These are phyloP conservation scores for Leucosporidium scottii DNA, from an alignment of 768 basidiomycete species.

Conservation along the genomic window DNA sequence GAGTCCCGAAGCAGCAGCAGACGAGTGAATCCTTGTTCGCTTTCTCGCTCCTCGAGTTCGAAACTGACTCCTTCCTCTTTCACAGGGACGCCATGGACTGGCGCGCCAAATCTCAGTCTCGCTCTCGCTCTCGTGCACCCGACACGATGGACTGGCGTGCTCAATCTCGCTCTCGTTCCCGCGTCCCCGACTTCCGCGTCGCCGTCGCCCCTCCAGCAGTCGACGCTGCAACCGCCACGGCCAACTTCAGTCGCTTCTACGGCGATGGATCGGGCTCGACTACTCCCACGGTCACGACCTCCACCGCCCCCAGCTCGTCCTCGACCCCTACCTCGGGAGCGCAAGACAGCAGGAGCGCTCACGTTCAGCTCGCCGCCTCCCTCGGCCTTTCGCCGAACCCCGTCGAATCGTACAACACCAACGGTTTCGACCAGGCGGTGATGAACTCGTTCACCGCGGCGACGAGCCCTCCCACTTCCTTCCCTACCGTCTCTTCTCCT, in stretches of 20 bases:
- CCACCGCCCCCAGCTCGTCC: no score
- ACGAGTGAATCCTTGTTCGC: slow-evolving; percentile 39
- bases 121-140: slow-evolving; percentile 34
- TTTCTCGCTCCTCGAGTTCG: slow-evolving; percentile 29
- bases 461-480: not conserved
- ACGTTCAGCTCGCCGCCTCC: slow-evolving; percentile 20
- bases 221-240: slow-evolving; percentile 18
- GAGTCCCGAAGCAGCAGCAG: slow-evolving; percentile 12
- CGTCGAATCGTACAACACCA: not conserved
- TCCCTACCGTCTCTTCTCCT: not conserved
- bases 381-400: slow-evolving; percentile 25
- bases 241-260: slow-evolving; percentile 31
- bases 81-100: slow-evolving; percentile 38
- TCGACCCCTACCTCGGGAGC: no score
- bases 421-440: not conserved
- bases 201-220: slow-evolving; percentile 17
- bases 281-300: not conserved
- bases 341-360: not conserved
- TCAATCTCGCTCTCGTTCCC: slow-evolving; percentile 43
- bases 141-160: slow-evolving; percentile 87
- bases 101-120: slow-evolving; percentile 29
- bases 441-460: not conserved
- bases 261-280: slow-evolving; percentile 15
- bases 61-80: slow-evolving; percentile 37
- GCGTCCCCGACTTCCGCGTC: slow-evolving; percentile 37